phyloP scores from a whole-genome alignment of 1,284 basidiomycete species.

The Naganishia albida region DNA sequence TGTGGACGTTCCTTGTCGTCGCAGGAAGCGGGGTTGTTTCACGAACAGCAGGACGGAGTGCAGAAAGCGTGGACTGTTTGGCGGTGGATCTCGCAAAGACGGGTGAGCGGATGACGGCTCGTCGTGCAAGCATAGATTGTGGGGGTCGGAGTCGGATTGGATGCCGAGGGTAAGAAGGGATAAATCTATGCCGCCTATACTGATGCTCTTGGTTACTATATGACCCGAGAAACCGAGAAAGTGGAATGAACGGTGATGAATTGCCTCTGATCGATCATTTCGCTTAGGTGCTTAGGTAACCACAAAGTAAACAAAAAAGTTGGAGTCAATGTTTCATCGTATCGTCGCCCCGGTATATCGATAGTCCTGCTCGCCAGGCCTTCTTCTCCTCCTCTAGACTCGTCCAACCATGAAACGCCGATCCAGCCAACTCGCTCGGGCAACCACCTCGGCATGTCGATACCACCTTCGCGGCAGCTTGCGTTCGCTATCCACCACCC shows the following conservation, averaged over 20 bases:
- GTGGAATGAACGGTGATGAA: conserved; percentile 5
- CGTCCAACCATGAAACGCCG: conserved; percentile 1
- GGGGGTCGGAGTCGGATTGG: neutral
- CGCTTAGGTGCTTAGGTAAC: conserved; percentile 14
- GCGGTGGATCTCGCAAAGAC: conserved; percentile 23
- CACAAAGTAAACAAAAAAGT: conserved; percentile 30
- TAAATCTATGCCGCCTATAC: too few species aligned
- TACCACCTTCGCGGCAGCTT: neutral
- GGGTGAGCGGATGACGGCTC: conserved; percentile 13
- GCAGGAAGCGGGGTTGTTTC: too few species aligned
- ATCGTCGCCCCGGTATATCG: neutral
- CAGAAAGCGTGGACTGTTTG: conserved; percentile 6
- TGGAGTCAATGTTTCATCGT: neutral
- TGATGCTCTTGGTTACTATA: too few species aligned
- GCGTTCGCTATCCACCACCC: neutral
- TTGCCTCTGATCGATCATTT: conserved; percentile 1
- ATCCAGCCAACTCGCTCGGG: neutral
- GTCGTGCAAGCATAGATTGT: conserved; percentile 25
- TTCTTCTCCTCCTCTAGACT: neutral
- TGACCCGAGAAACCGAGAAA: too few species aligned
- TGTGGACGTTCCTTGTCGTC: neutral
- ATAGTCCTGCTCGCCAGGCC: too few species aligned
- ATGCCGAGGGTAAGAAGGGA: neutral
- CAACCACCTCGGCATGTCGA: neutral
- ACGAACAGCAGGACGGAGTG: neutral